These are phyloP conservation scores for Trichoderma citrinoviride DNA, from an alignment of 2,329 filamentous ascomycete genomes.

Conservation along the genomic window DNA sequence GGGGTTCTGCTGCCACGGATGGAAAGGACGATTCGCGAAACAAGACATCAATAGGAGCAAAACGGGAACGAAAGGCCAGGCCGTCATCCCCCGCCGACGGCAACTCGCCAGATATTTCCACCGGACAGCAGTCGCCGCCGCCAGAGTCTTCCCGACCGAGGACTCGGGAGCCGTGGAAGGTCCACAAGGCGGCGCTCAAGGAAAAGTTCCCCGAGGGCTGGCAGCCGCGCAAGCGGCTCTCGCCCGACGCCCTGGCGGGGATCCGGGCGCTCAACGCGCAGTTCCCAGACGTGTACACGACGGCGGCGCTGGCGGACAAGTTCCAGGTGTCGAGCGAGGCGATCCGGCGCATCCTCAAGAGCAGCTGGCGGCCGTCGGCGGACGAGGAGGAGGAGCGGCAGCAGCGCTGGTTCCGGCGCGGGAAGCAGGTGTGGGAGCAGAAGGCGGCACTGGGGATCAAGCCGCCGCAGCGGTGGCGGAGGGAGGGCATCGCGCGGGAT, in stretches of 20 bases:
- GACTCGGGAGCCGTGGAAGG: conserved; percentile 57
- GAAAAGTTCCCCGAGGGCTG: conserved; percentile 80
- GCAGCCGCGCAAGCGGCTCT: conserved; percentile 80
- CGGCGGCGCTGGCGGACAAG: conserved; percentile 66
- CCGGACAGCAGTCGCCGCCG: neutral
- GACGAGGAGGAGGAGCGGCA: conserved; percentile 59
- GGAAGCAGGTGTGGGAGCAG: conserved; percentile 57
- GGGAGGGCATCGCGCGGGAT: conserved; percentile 50
- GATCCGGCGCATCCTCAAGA: conserved; percentile 80
- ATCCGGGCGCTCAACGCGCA: conserved; percentile 79
- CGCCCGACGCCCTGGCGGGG: conserved; percentile 86
- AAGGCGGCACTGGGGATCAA: conserved; percentile 61
- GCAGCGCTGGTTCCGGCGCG: conserved; percentile 60
- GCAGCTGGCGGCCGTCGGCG: conserved; percentile 66
- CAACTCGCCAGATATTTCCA: neutral
- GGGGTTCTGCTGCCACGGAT: neutral
- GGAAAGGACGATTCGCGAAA: too few relatives aligned
- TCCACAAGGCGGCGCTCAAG: conserved; percentile 71
- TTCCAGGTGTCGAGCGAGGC: conserved; percentile 88
- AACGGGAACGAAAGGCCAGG: neutral
- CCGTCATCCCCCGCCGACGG: neutral
- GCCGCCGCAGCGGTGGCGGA: conserved; percentile 59
- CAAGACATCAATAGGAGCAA: neutral
- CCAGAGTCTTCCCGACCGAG: neutral
- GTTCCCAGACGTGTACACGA: conserved; percentile 75